Percentiles rank a stretch among this genome's conserved stretches.
Evolutionary conservation across 140 eudicot species (phyloP).

Genomic region (Senecio squalidus): DNA sequence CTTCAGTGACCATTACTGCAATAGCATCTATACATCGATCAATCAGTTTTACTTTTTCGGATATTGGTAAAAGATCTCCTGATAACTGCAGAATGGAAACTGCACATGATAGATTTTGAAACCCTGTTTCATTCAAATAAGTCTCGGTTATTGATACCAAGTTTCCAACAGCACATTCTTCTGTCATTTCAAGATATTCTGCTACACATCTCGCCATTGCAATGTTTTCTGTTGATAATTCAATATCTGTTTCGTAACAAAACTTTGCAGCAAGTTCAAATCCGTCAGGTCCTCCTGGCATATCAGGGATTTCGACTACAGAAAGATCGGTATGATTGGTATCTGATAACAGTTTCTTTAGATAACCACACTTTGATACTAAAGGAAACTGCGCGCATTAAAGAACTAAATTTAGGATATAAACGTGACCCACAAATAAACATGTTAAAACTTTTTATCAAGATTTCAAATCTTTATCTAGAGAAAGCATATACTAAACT

Average conservation of each 20-base stretch:
- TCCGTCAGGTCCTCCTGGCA: constrained; percentile 88
- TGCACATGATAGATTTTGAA: constrained; percentile 46
- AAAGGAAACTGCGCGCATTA: constrained; percentile 58
- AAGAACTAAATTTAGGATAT: neutral
- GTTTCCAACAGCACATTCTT: constrained; percentile 62
- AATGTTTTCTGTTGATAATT: constrained; percentile 61
- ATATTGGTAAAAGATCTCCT: constrained; percentile 39
- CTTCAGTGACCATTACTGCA: constrained; percentile 62
- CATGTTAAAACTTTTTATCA: neutral
- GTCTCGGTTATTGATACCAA: constrained; percentile 62
- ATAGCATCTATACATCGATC: constrained; percentile 68
- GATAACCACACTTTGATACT: constrained; percentile 78
- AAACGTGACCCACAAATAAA: neutral
- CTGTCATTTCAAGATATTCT: constrained; percentile 93
- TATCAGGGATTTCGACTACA: constrained; percentile 50
- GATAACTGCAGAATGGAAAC: constrained; percentile 51
- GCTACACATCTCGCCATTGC: constrained; percentile 87
- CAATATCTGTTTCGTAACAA: constrained; percentile 77
- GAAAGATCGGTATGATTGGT: constrained; percentile 37
- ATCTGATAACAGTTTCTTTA: constrained; percentile 60
- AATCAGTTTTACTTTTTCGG: constrained; percentile 64
- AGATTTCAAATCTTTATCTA: neutral
- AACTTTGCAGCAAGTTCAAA: constrained; percentile 93
- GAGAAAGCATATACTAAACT: neutral
- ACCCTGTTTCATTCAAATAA: constrained; percentile 52